Evolutionary conservation across 225 moss, liverwort and hornwort species (phyloP).

Genomic region (Physcomitrellopsis africana): DNA sequence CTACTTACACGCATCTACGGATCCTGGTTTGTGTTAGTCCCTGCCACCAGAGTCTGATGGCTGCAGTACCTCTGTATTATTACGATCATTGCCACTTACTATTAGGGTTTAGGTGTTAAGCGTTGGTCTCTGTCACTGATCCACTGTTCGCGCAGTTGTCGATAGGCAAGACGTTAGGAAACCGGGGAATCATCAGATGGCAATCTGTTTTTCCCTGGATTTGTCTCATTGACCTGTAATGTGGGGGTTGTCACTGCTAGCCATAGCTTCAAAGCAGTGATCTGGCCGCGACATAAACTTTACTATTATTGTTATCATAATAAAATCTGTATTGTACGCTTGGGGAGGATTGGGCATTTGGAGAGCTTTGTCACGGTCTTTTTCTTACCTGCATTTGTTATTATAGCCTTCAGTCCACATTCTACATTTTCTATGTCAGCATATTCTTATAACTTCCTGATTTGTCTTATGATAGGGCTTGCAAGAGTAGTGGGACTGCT

Average conservation of each 20-base stretch:
- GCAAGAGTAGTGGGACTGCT: slow-evolving; percentile 79
- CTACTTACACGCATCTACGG: slow-evolving; percentile 76
- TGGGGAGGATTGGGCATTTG: neutral
- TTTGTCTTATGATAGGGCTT: slow-evolving; percentile 35
- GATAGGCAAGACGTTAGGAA: neutral
- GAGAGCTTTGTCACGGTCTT: neutral
- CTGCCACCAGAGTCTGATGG: slow-evolving; percentile 12
- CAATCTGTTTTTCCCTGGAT: neutral
- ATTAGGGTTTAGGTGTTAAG: slow-evolving; percentile 26
- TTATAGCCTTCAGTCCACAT: neutral
- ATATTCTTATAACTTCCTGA: slow-evolving; percentile 5
- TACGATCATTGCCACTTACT: neutral
- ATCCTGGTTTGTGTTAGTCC: slow-evolving; percentile 53
- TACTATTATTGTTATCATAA: neutral
- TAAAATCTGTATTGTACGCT: neutral
- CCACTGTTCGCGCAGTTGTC: neutral
- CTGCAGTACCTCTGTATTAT: neutral
- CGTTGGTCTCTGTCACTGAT: neutral
- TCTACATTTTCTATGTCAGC: neutral
- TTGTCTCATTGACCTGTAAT: neutral
- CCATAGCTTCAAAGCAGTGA: neutral
- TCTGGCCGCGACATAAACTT: neutral
- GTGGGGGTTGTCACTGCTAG: slow-evolving; percentile 11
- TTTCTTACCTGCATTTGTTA: neutral
- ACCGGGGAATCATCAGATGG: slow-evolving; percentile 6